phyloP scores from a whole-genome alignment of 2,329 filamentous ascomycete species.

The Coleophoma eucalyptorum region DNA sequence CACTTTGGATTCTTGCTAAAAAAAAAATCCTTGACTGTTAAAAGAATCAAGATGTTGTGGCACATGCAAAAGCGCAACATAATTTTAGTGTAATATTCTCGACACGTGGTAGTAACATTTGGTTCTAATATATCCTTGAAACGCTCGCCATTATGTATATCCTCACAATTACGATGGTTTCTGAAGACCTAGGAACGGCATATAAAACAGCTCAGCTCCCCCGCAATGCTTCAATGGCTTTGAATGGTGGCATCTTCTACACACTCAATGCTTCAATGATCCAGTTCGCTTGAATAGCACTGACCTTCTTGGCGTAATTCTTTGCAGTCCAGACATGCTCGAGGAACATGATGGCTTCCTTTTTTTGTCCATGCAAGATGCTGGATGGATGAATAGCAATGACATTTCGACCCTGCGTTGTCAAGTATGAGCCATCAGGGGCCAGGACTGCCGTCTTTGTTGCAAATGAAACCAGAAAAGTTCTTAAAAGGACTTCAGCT shows the following conservation, averaged over 20 bases:
- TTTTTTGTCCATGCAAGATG: conserved; percentile 57
- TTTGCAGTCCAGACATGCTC: conserved; percentile 65
- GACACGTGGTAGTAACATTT: too few species aligned
- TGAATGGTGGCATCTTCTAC: conserved; percentile 1
- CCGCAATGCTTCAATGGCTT: too few species aligned
- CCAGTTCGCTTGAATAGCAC: conserved; percentile 56
- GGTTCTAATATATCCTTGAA: too few species aligned
- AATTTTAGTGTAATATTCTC: too few species aligned
- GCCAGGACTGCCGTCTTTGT: conserved; percentile 57
- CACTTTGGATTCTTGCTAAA: too few species aligned
- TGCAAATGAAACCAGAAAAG: conserved; percentile 59
- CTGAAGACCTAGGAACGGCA: too few species aligned
- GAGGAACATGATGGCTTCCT: conserved; percentile 65
- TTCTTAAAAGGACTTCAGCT: conserved; percentile 51
- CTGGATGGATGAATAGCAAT: conserved; percentile 62
- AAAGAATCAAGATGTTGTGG: too few species aligned
- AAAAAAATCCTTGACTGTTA: too few species aligned
- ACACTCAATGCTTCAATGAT: conserved; percentile 32
- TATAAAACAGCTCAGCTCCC: too few species aligned
- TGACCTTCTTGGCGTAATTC: conserved; percentile 65
- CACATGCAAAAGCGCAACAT: too few species aligned
- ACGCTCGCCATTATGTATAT: too few species aligned
- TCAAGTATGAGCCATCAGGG: conserved; percentile 58
- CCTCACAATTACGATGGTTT: too few species aligned
- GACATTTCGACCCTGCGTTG: conserved; percentile 53